These are phyloP conservation scores for Candida yuanshanica DNA, from an alignment of 805 yeast genomes.

Conservation along the genomic window DNA sequence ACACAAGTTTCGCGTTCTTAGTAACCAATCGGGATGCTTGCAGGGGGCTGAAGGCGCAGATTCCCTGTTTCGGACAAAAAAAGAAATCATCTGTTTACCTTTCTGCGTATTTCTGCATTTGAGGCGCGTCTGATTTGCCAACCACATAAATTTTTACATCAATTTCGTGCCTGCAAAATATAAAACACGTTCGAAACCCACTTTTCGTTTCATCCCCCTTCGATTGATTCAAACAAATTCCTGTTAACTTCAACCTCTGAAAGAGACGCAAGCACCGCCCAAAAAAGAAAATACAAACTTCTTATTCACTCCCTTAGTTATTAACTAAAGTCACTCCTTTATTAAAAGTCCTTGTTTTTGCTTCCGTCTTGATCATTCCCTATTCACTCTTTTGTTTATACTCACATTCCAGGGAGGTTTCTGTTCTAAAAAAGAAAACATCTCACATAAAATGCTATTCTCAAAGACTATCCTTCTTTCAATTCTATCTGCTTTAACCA, in stretches of 20 bases:
- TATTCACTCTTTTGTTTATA: not conserved
- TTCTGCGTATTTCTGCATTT: not conserved
- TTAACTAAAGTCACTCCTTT: slow-evolving; percentile 2
- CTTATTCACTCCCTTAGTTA: slow-evolving; percentile 12
- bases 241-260: no score
- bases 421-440: not conserved
- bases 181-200: slow-evolving; percentile 10
- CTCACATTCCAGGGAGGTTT: not conserved
- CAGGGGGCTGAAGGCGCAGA: no score
- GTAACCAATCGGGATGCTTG: no score
- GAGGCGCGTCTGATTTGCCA: not conserved
- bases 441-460: slow-evolving; percentile 17
- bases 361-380: not conserved
- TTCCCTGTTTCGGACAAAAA: not conserved
- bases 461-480: slow-evolving; percentile 20
- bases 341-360: not conserved
- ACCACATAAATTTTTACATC: not conserved
- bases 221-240: not conserved
- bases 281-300: no score
- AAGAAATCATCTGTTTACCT: not conserved
- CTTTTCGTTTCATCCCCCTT: not conserved
- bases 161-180: not conserved
- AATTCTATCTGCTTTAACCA: slow-evolving; percentile 15
- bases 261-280: no score
- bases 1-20: no score